A percentile compares a stretch with the other conserved stretches of the same genome.
Evolutionary conservation across 805 yeast species (phyloP).

Genomic region (Trichomonascus vanleenenianus): DNA sequence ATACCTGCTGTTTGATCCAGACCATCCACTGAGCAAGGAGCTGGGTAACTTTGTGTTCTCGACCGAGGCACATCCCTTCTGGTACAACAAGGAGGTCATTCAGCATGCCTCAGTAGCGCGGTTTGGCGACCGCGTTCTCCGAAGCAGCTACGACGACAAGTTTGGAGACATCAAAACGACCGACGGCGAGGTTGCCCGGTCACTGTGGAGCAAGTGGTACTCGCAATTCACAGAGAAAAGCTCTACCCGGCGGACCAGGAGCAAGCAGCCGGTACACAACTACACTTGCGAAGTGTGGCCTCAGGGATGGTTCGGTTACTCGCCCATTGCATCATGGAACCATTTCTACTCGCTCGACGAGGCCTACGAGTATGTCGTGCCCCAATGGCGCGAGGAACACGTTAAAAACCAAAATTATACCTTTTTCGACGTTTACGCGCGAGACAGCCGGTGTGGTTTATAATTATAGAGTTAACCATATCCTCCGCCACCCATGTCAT

Average conservation of each 20-base stretch:
- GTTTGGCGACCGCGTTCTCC: slow-evolving; percentile 1
- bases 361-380: slow-evolving; percentile 14
- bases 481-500: too few relatives aligned
- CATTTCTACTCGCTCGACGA: slow-evolving; percentile 24
- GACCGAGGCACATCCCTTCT: slow-evolving; percentile 89
- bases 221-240: too few relatives aligned
- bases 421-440: too few relatives aligned
- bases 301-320: slow-evolving; percentile 19
- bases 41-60: slow-evolving; percentile 47
- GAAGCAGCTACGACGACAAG: not conserved
- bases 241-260: not conserved
- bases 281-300: slow-evolving; percentile 5
- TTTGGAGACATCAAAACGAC: too few relatives aligned
- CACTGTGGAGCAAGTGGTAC: not conserved
- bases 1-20: slow-evolving; percentile 68
- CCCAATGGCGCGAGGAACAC: slow-evolving; percentile 9
- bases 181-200: not conserved
- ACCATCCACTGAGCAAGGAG: slow-evolving; percentile 41
- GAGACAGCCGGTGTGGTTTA: not conserved
- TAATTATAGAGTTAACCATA: not conserved
- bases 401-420: not conserved
- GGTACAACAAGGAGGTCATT: slow-evolving; percentile 44
- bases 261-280: not conserved
- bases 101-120: slow-evolving; percentile 15
- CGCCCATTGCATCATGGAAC: slow-evolving; percentile 28